Conservation (phyloP, 2,329 filamentous ascomycete species). For the Mycocentrospora acerina region DNA sequence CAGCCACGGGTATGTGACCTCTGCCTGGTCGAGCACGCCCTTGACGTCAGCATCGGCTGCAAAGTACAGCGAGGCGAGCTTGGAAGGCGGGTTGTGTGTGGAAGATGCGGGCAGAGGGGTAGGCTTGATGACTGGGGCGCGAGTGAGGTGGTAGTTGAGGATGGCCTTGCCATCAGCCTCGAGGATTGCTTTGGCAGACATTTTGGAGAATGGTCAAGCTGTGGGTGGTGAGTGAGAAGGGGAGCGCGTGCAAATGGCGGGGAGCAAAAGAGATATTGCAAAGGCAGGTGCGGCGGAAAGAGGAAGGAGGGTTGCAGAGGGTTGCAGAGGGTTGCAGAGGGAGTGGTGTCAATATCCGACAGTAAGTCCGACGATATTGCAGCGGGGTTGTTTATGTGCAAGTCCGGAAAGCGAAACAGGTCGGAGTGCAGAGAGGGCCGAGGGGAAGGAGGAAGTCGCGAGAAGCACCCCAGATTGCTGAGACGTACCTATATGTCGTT, state of each 20-base stretch:
- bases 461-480: slow-evolving; percentile 13
- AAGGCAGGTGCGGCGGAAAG: slow-evolving; percentile 4
- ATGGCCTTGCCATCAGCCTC: slow-evolving; percentile 99
- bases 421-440: slow-evolving; percentile 22
- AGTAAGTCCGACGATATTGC: slow-evolving; percentile 18
- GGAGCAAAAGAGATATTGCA: slow-evolving; percentile 12
- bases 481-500: slow-evolving; percentile 40
- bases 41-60: slow-evolving; percentile 81
- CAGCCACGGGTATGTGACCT: slow-evolving; percentile 96
- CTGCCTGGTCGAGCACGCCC: slow-evolving; percentile 88
- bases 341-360: slow-evolving; percentile 16
- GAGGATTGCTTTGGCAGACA: slow-evolving; percentile 96
- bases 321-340: slow-evolving; percentile 14
- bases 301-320: slow-evolving; percentile 14
- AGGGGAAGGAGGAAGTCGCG: slow-evolving; percentile 17
- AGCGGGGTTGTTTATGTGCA: slow-evolving; percentile 8
- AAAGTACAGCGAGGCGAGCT: slow-evolving; percentile 91
- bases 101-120: slow-evolving; percentile 81
- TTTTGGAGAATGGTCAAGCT: slow-evolving; percentile 49
- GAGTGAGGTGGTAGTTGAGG: slow-evolving; percentile 99
- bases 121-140: slow-evolving; percentile 95
- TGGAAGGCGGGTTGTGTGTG: slow-evolving; percentile 89
- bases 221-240: slow-evolving; percentile 24
- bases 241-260: not conserved
- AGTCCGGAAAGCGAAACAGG: slow-evolving; percentile 20